Conservation (phyloP, 2,329 filamentous ascomycete genomes). For the Cladophialophora psammophila region DNA sequence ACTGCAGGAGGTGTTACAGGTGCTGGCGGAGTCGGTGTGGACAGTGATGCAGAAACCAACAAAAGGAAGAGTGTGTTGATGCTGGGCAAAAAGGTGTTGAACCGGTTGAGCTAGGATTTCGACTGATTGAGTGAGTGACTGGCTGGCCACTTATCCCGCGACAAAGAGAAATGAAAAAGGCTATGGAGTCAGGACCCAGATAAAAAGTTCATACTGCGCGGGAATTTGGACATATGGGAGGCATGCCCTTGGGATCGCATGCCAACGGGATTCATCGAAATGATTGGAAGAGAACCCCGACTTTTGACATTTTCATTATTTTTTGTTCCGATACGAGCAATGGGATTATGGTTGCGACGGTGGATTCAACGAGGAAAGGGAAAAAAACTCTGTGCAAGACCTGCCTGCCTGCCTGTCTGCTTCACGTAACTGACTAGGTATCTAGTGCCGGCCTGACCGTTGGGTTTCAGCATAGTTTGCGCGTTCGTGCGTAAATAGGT, state of each 20-base stretch:
- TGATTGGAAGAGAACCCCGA: not conserved
- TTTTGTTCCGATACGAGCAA: not conserved
- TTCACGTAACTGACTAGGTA: no score
- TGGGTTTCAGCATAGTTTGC: no score
- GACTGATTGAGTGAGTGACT: not conserved
- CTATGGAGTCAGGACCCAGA: not conserved
- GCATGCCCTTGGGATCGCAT: not conserved
- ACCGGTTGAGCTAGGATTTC: constrained; percentile 43
- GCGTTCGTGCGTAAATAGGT: no score
- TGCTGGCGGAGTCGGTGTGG: constrained; percentile 3
- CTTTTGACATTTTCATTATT: not conserved
- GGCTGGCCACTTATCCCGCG: not conserved
- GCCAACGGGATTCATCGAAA: not conserved
- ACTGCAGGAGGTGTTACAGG: not conserved
- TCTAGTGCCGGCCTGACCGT: no score
- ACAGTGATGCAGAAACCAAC: constrained; percentile 31
- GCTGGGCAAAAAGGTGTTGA: constrained; percentile 52
- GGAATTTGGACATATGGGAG: constrained; percentile 6
- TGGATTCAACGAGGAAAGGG: not conserved
- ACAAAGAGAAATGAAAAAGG: not conserved
- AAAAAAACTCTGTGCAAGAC: not conserved
- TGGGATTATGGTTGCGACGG: constrained; percentile 1
- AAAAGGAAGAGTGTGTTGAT: constrained; percentile 51
- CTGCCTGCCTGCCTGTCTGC: no score
- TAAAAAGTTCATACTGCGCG: not conserved